Conservation (phyloP, 2,329 filamentous ascomycete species). For the Cladosporium sp. region DNA sequence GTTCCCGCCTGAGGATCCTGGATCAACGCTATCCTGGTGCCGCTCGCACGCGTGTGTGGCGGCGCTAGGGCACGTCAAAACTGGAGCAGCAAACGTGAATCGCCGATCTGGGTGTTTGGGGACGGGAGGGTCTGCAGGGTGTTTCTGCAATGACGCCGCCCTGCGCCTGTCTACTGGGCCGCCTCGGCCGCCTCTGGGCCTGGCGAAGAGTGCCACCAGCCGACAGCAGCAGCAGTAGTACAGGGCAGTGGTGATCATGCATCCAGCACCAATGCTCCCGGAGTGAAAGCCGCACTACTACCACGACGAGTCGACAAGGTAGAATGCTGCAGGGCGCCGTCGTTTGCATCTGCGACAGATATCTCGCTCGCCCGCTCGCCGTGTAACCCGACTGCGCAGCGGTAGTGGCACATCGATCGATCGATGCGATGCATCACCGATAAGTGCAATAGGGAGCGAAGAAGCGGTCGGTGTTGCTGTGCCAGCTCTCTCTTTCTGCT, state of each 20-base stretch:
- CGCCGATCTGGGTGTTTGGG: slow-evolving; percentile 4
- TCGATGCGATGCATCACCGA: slow-evolving; percentile 3
- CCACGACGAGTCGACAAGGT: too few species aligned
- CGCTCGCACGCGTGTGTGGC: slow-evolving; percentile 7
- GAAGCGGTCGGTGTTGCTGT: slow-evolving; percentile 9
- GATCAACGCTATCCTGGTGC: slow-evolving; percentile 11
- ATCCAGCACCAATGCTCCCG: too few species aligned
- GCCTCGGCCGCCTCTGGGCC: too few species aligned
- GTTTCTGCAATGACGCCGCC: neutral
- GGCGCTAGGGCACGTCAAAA: neutral
- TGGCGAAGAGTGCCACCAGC: too few species aligned
- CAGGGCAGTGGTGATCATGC: too few species aligned
- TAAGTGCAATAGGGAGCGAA: neutral
- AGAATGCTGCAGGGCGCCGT: slow-evolving; percentile 6
- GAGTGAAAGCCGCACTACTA: too few species aligned
- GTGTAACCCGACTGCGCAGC: neutral
- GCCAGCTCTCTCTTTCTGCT: neutral
- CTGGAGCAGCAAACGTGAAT: neutral
- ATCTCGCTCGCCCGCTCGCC: slow-evolving; percentile 2
- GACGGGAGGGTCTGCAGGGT: neutral
- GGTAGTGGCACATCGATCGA: slow-evolving; percentile 6
- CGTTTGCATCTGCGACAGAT: slow-evolving; percentile 11
- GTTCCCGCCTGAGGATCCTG: slow-evolving; percentile 10
- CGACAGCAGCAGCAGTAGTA: too few species aligned
- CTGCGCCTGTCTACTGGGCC: neutral